These are phyloP conservation scores for Rhodotorula kratochvilovae DNA, from an alignment of 768 basidiomycete species.

Conservation along the genomic window DNA sequence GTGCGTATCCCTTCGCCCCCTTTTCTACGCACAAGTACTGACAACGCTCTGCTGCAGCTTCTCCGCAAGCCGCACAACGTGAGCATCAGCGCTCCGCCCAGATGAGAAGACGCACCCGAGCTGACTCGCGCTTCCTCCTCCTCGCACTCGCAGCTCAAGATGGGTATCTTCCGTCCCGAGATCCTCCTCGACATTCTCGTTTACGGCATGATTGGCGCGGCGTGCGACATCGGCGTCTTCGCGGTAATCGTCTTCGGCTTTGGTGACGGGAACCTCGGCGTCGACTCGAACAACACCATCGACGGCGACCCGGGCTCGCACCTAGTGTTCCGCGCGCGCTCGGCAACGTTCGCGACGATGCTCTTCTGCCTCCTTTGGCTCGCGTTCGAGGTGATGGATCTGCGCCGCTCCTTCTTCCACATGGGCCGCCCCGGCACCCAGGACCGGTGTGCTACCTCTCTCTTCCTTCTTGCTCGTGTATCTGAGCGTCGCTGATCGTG, in stretches of 20 bases:
- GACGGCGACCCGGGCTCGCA: constrained; percentile 45
- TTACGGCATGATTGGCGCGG: constrained; percentile 50
- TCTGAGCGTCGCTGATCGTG: not conserved
- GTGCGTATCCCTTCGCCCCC: no score
- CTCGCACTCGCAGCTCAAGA: constrained; percentile 43
- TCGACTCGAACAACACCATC: constrained; percentile 45
- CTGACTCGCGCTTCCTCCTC: no score
- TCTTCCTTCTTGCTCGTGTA: not conserved
- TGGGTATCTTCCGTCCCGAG: constrained; percentile 48
- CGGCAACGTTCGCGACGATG: constrained; percentile 47
- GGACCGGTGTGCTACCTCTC: not conserved
- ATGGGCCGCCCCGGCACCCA: constrained; percentile 27
- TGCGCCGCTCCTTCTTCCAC: constrained; percentile 45
- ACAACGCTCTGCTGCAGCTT: no score
- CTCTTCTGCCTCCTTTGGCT: constrained; percentile 39
- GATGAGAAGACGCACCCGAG: no score
- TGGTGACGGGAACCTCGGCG: constrained; percentile 5
- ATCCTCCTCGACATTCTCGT: constrained; percentile 48
- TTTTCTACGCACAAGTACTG: no score
- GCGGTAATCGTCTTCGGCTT: constrained; percentile 47
- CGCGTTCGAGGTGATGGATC: constrained; percentile 43
- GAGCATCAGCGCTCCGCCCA: no score
- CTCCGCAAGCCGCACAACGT: not conserved
- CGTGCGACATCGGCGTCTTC: constrained; percentile 42
- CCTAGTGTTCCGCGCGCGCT: constrained; percentile 50